Evolutionary conservation across 345 rosid species (phyloP), one percentile per base, ranked within the genome.

Genomic region (Gossypium bickii): DNA sequence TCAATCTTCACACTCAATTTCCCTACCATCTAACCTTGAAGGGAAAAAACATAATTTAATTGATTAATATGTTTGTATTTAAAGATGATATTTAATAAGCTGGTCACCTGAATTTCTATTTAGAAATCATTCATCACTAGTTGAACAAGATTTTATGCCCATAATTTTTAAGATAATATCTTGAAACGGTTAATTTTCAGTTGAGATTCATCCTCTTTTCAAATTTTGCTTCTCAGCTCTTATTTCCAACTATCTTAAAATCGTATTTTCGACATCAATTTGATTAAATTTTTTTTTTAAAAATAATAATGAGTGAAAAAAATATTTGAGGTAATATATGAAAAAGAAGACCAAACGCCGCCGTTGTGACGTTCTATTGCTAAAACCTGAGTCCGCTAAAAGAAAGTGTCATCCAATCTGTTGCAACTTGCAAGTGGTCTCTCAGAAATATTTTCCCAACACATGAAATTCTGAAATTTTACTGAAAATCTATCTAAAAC

Each of bases 401-500:
- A 20, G 16, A 17, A 5, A n/a, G 9, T 41, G 15, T 0, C 49
- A 9, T 10, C 49, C 12, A 20, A 66, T 44, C 18, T 20, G 61
- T 57, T 57, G 41, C 56, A 15, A 16, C 15, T 61, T 5, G 9
- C 18, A 45, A 66, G 55, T 66, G 70, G 52, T 41, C 25, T 56
- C 17, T 20, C 17, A 34, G 12, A 64, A 13, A 17, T 24, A 16
- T 65, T 65, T 65, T 43, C 27, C 49, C 3, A 1, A 10, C 3
- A 55, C 47, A n/a, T 41, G 12, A 41, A 49, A 76, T 51, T 51
- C 20, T 41, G 45, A 60, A 49, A 38, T 76, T 68, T 75, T 62
- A 45, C 18, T 49, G 22, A 49, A 68, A 68, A 12, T 67, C 41
- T 48, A 17, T 59, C 85, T 83, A 74, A 83, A 88, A 80, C 89